phyloP scores from a whole-genome alignment of 805 yeast species.

The Yarrowia osloensis region DNA sequence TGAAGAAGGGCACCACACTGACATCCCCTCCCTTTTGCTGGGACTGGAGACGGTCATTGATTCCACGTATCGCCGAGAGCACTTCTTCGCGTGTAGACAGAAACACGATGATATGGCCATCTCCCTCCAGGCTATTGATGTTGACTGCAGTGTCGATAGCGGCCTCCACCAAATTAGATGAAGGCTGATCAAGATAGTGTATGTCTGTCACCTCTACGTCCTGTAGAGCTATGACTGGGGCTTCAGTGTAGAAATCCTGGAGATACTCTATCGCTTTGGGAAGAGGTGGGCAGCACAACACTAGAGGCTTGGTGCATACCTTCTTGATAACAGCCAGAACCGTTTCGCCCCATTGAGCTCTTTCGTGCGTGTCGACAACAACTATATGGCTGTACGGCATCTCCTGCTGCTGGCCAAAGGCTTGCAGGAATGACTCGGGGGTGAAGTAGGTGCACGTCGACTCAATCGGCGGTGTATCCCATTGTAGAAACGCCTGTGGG shows the following conservation, averaged over 20 bases:
- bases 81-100: slow-evolving; percentile 1
- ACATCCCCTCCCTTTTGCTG: slow-evolving; percentile 3
- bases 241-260: background rate
- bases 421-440: background rate
- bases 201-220: background rate
- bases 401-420: slow-evolving; percentile 18
- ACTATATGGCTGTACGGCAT: background rate
- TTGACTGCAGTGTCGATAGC: background rate
- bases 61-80: background rate
- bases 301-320: background rate
- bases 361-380: slow-evolving; percentile 4
- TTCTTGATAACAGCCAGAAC: background rate
- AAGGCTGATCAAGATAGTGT: slow-evolving; percentile 2
- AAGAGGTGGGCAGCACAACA: background rate
- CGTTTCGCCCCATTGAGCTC: slow-evolving; percentile 11
- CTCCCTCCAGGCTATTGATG: slow-evolving; percentile 5
- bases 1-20: background rate
- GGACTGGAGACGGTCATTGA: background rate
- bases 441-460: slow-evolving; percentile 2
- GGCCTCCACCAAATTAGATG: background rate
- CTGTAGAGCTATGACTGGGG: slow-evolving; percentile 5
- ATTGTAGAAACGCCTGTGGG: background rate
- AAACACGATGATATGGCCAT: background rate
- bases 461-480: background rate
- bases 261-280: background rate